Base-by-base conservation (phyloP, 2,329 filamentous ascomycete species). In the Monilinia polystroma region DNA sequence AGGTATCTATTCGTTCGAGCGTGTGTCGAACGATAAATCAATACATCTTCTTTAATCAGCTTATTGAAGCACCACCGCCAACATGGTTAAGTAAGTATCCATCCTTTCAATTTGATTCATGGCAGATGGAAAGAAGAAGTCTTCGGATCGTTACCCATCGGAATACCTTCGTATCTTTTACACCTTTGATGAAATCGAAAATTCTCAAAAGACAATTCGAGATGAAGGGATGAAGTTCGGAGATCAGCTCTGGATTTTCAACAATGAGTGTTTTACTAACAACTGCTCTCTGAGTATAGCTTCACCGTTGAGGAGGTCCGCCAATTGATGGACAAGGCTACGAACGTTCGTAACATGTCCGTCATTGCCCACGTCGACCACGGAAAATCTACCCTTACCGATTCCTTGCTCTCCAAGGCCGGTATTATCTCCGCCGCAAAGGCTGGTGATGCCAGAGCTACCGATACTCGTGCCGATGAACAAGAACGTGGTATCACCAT, bases 331-430 rank as follows among this genome's bases (percentile, higher is more conserved):
- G 90, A 92, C 87, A 89, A 89, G 83, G 88, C 90, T 76, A 84
- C 80, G 79, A 89, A 90, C 81, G 86, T 89, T 80, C 85, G 86
- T 83, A 98, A 98, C 89, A 98, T 97, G 94, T 97, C 93, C 85
- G 95, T 99, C 82, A 98, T 98, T 92, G 95, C 95, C 82, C 95
- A 99, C 86, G 93, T 99, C 89, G 95, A 99, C 84, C 95, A 99
- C 89, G 95, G 95, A 86, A 99, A 99, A 85, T 99, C 95, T 77
- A 99, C 95, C 80, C 88, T 99, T 78, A 97, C 94, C 89, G 95
- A 99, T 85, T 98, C 95, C 77, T 92, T 99, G 75, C 91, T 99
- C 80, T 93, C 96, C 85, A 95, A 96, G 85, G 94, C 94, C 79
- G 95, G 95, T 94, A 99, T 99, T 80, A 97, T 99, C 81, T 98